Evolutionary conservation across 2,329 filamentous ascomycete species (phyloP), one percentile per base, ranked within the genome.

Genomic region (Alternaria brassicicola): DNA sequence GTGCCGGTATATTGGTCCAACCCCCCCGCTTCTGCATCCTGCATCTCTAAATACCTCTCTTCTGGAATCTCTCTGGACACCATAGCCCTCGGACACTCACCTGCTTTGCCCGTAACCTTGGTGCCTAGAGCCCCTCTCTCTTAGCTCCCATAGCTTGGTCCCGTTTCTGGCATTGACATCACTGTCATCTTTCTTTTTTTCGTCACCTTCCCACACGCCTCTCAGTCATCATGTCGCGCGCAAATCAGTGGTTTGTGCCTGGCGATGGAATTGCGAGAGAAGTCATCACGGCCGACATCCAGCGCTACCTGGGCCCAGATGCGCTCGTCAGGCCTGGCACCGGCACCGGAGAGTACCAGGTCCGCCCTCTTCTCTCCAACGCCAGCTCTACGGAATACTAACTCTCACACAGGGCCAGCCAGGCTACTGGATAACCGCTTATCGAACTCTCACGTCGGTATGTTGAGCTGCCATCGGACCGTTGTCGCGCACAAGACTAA

Each of bases 281-380:
- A 72, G 81, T 83, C 71, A 83, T 83, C 63, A 81, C 80, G 46
- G 80, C 80, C 64, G 81, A 83, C 72, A 83, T 83, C 65, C 80
- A 82, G 72, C 78, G 80, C 67, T 83, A 82, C 66, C 70, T 83
- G 55, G 81, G 81, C 52, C 80, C 79, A 61, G 81, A 83, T 75
- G 81, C 81, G 47, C 80, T 81, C 56, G 80, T 83, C 42, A 77
- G 78, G 66, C 81, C 81, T 38, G 81, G 81, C 47, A 64, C 72
- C 46, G 80, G 79, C 65, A 79, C 72, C 59, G 79, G 76, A 54
- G 78, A 81, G 55, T 75, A 80, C 67, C 75, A 80, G 74, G 79
- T 82, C 66, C 74, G 77, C 64, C 59, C 41, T 67, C 63, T 61
- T 59, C 57, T 56, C 26, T 39, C 54, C 25, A 30, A 48, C 72